Conservation (phyloP, 495 filamentous ascomycete genomes). For the Penicillium cataractarum region DNA sequence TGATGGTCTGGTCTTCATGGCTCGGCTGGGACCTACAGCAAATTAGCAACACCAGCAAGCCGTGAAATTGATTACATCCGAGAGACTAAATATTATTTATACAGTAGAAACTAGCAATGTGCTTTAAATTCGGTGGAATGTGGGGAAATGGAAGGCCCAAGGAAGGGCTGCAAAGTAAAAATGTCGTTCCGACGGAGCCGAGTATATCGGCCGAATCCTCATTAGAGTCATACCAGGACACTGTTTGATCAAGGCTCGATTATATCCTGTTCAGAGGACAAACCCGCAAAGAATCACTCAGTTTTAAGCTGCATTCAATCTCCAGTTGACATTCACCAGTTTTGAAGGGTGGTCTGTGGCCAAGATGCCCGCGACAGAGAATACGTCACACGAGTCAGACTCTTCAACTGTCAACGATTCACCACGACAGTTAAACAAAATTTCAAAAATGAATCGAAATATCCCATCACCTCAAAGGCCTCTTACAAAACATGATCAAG, state of each 20-base stretch:
- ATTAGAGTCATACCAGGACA: slow-evolving; percentile 8
- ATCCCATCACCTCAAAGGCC: not conserved
- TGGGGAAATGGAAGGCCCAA: not conserved
- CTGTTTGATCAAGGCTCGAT: not conserved
- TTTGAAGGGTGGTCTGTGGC: not conserved
- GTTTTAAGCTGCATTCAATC: not conserved
- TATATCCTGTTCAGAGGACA: no score
- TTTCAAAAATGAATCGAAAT: not conserved
- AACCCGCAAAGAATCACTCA: no score
- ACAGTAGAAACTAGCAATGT: not conserved
- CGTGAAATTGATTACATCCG: not conserved
- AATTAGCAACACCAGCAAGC: not conserved
- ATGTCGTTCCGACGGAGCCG: slow-evolving; percentile 6
- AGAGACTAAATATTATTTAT: not conserved
- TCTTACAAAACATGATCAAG: slow-evolving; percentile 36
- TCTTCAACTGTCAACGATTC: not conserved
- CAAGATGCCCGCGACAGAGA: not conserved
- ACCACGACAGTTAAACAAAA: not conserved
- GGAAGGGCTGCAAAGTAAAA: not conserved
- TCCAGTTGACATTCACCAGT: no score
- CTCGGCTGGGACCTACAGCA: no score
- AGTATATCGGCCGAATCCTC: slow-evolving; percentile 15
- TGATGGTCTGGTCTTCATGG: not conserved
- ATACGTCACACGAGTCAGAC: not conserved
- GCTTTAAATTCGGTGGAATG: slow-evolving; percentile 1